Percentiles rank a stretch among this genome's conserved stretches.
Conservation (phyloP, 2,329 filamentous ascomycete genomes). For the Penicillium janthinellum region DNA sequence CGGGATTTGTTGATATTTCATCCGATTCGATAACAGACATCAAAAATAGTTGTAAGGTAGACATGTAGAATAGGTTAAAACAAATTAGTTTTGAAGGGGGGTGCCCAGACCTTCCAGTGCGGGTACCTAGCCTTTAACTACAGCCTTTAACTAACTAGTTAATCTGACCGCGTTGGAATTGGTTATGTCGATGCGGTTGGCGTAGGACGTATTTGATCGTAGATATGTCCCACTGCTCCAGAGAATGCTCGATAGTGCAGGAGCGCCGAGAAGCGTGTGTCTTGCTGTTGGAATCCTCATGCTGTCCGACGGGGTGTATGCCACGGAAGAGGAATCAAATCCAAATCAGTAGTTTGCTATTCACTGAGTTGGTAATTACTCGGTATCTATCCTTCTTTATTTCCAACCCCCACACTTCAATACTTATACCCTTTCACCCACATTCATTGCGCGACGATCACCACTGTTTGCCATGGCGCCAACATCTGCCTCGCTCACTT, state of each 20-base stretch:
- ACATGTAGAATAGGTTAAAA: too few species aligned
- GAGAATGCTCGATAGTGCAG: not conserved
- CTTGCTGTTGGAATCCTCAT: not conserved
- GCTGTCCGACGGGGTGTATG: not conserved
- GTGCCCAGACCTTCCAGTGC: too few species aligned
- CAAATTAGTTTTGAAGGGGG: too few species aligned
- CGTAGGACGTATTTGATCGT: constrained; percentile 2
- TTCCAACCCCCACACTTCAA: not conserved
- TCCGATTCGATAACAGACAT: too few species aligned
- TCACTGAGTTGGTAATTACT: not conserved
- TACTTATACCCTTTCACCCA: not conserved
- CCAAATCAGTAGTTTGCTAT: not conserved
- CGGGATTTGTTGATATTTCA: too few species aligned
- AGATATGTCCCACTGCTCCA: not conserved
- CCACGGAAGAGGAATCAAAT: not conserved
- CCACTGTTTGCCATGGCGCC: not conserved
- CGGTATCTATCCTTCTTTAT: too few species aligned
- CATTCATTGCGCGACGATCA: not conserved
- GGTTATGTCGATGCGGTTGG: constrained; percentile 10
- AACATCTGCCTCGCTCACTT: constrained; percentile 1
- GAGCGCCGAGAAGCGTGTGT: not conserved
- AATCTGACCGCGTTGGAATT: not conserved
- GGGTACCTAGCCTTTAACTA: too few species aligned
- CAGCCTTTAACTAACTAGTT: too few species aligned
- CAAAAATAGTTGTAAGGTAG: too few species aligned